Percentiles rank a stretch among this genome's conserved stretches.
Conservation (phyloP, 805 yeast species). For the Millerago galiae region DNA sequence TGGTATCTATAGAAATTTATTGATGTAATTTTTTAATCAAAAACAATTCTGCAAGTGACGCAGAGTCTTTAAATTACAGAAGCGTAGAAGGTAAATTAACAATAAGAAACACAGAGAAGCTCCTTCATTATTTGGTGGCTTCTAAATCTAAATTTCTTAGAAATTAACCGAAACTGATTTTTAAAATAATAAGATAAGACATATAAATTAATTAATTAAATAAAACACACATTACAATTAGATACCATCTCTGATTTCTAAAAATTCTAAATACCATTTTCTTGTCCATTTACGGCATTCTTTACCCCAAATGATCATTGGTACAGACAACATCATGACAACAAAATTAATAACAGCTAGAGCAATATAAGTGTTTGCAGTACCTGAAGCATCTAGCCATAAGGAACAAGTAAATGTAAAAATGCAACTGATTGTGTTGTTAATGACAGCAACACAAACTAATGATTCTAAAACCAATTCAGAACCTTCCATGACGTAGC, state of each 20-base stretch:
- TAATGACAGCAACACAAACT: conserved; percentile 62
- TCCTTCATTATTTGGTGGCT: not conserved
- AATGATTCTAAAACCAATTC: conserved; percentile 65
- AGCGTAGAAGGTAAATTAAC: too few relatives aligned
- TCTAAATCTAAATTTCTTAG: not conserved
- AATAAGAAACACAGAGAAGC: too few relatives aligned
- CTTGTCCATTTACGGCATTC: conserved; percentile 51
- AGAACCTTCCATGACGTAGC: conserved; percentile 64
- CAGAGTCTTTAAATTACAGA: too few relatives aligned
- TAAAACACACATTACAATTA: conserved; percentile 1
- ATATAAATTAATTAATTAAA: not conserved
- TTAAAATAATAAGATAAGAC: too few relatives aligned
- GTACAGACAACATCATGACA: conserved; percentile 50
- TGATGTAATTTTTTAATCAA: too few relatives aligned
- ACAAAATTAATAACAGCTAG: conserved; percentile 54
- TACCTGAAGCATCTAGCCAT: conserved; percentile 53
- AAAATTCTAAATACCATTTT: conserved; percentile 44
- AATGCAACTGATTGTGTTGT: conserved; percentile 57
- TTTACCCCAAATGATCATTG: conserved; percentile 57
- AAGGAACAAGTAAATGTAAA: conserved; percentile 61
- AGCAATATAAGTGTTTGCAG: conserved; percentile 52
- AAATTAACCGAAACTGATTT: not conserved
- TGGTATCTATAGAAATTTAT: too few relatives aligned
- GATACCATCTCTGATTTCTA: conserved; percentile 45
- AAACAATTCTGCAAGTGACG: too few relatives aligned